Conservation (phyloP, 805 yeast genomes). For the Schizosaccharomyces osmophilus region DNA sequence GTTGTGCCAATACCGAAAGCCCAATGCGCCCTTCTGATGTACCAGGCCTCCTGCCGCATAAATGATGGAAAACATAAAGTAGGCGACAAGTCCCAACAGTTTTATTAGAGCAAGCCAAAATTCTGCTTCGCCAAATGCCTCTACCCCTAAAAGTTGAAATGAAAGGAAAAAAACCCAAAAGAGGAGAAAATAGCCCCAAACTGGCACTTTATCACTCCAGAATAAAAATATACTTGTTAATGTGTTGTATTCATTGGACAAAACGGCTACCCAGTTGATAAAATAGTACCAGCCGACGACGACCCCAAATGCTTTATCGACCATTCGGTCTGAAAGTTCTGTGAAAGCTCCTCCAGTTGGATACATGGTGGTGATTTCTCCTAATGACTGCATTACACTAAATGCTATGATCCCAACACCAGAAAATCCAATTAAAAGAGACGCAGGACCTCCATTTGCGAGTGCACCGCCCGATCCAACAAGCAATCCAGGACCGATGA, state of each 20-base stretch:
- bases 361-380: constrained; percentile 43
- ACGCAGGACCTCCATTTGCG: constrained; percentile 24
- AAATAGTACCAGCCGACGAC: constrained; percentile 44
- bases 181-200: constrained; percentile 29
- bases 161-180: constrained; percentile 24
- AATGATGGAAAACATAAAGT: constrained; percentile 31
- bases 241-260: constrained; percentile 40
- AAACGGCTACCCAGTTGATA: constrained; percentile 32
- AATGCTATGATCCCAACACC: constrained; percentile 40
- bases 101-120: constrained; percentile 29
- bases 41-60: constrained; percentile 30
- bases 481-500: constrained; percentile 49
- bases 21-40: constrained; percentile 25
- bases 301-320: constrained; percentile 40
- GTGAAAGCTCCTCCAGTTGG: constrained; percentile 31
- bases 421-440: constrained; percentile 32
- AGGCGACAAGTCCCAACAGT: constrained; percentile 30
- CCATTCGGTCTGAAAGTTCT: constrained; percentile 31
- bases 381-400: constrained; percentile 39
- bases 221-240: constrained; percentile 29
- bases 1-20: constrained; percentile 29
- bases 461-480: constrained; percentile 41
- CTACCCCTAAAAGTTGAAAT: constrained; percentile 20
- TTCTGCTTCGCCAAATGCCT: constrained; percentile 38
- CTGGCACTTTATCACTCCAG: constrained; percentile 24